Percentiles rank a stretch among this genome's conserved stretches.
phyloP scores from a whole-genome alignment of 192 early-diverging fungal species.

The Entomortierella lignicola region DNA sequence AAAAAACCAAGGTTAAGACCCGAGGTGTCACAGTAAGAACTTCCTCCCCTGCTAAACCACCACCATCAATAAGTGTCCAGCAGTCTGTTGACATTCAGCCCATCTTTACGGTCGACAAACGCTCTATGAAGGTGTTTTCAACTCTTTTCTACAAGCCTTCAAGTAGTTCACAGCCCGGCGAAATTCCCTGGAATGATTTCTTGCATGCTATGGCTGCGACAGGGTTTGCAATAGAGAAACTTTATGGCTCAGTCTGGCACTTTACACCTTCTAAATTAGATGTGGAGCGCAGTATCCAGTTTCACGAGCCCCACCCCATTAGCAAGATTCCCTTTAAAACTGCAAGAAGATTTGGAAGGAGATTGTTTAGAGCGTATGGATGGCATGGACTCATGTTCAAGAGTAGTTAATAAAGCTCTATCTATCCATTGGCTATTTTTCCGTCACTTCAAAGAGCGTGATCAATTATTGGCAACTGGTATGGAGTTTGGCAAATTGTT shows the following conservation, averaged over 20 bases:
- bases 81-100: conserved; percentile 10
- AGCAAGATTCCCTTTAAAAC: conserved; percentile 38
- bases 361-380: conserved; percentile 33
- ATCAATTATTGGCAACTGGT: too few species aligned
- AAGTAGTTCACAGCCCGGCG: conserved; percentile 26
- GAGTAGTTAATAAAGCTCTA: too few species aligned
- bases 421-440: too few species aligned
- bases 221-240: conserved; percentile 29
- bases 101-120: conserved; percentile 29
- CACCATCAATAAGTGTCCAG: background rate
- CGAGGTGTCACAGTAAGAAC: conserved; percentile 14
- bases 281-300: conserved; percentile 40
- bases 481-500: too few species aligned
- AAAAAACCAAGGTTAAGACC: conserved; percentile 45
- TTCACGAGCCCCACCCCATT: conserved; percentile 38
- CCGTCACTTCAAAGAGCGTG: too few species aligned
- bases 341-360: conserved; percentile 31
- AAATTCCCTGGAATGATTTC: conserved; percentile 48
- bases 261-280: conserved; percentile 37
- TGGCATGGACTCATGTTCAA: conserved; percentile 36
- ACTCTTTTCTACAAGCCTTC: conserved; percentile 38
- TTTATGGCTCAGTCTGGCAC: conserved; percentile 46
- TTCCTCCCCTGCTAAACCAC: background rate
- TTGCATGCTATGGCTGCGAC: conserved; percentile 36
- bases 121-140: conserved; percentile 33